phyloP scores from a whole-genome alignment of 2,329 filamentous ascomycete species.

The Tolypocladium paradoxum region DNA sequence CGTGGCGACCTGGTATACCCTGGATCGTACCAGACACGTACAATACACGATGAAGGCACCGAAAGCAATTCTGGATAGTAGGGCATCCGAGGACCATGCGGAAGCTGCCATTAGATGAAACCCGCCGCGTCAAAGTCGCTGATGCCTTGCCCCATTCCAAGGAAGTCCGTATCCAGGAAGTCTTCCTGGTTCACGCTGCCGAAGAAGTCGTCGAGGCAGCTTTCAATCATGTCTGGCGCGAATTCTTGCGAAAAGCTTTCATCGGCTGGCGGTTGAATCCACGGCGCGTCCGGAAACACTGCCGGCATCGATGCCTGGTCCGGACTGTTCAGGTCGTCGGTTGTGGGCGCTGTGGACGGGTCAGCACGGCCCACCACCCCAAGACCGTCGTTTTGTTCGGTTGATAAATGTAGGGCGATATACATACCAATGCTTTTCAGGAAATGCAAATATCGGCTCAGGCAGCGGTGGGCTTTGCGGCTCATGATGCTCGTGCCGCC shows the following conservation, averaged over 20 bases:
- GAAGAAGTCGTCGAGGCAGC: slow-evolving; percentile 7
- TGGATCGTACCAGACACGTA: not conserved
- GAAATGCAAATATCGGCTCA: slow-evolving; percentile 8
- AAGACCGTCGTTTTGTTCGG: not conserved
- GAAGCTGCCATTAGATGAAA: slow-evolving; percentile 4
- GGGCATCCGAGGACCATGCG: too few relatives aligned
- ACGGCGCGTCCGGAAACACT: not conserved
- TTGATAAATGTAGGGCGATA: too few relatives aligned
- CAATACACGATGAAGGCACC: not conserved
- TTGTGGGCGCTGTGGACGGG: not conserved
- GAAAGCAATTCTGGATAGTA: too few relatives aligned
- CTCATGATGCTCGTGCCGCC: slow-evolving; percentile 12
- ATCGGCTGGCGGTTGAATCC: not conserved
- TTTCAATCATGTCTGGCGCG: not conserved
- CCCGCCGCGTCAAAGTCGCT: slow-evolving; percentile 11
- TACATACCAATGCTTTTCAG: slow-evolving; percentile 7
- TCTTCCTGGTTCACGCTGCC: slow-evolving; percentile 2
- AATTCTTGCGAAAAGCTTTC: not conserved
- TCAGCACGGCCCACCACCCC: not conserved
- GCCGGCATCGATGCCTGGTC: not conserved
- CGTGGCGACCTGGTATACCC: not conserved
- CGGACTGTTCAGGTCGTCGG: not conserved
- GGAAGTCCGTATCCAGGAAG: slow-evolving; percentile 3
- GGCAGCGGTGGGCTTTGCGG: slow-evolving; percentile 11
- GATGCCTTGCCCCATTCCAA: slow-evolving; percentile 7